Conservation (phyloP, 176 grass and related monocot species). For the Ampelocalamus luodianensis region DNA sequence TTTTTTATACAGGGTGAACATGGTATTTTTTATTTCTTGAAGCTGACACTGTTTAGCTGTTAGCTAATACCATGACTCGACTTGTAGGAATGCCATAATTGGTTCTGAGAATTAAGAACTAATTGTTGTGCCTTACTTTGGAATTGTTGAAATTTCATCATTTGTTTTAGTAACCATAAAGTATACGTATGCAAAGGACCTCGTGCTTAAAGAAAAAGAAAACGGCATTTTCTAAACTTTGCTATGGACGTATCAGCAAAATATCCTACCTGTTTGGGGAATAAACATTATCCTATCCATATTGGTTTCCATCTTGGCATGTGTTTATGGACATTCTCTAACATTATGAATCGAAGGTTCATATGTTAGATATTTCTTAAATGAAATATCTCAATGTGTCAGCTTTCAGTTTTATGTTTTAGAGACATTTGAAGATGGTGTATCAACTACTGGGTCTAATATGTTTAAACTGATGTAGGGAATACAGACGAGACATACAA, state of each 20-base stretch:
- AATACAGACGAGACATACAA: constrained; percentile 62
- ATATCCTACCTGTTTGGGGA: not conserved
- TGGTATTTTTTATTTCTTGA: not conserved
- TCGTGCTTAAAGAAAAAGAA: not conserved
- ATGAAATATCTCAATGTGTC: not conserved
- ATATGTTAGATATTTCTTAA: not conserved
- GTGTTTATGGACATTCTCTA: not conserved
- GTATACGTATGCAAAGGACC: not conserved
- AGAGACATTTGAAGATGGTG: not conserved
- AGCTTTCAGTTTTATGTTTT: not conserved
- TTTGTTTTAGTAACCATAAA: constrained; percentile 7
- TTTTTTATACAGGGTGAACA: not conserved
- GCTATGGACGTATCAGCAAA: not conserved
- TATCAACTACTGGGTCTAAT: constrained; percentile 27
- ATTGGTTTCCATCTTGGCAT: not conserved
- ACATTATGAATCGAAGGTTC: constrained; percentile 17
- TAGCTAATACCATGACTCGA: not conserved
- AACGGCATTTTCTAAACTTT: not conserved
- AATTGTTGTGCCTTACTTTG: not conserved
- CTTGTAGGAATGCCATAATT: not conserved
- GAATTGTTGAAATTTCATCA: not conserved
- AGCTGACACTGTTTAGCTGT: not conserved
- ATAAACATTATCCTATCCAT: not conserved
- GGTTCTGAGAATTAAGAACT: not conserved
- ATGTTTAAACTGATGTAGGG: constrained; percentile 45